These are phyloP conservation scores for Pythium apleroticum DNA, from an alignment of 352 stramenopile genomes.

Conservation along the genomic window DNA sequence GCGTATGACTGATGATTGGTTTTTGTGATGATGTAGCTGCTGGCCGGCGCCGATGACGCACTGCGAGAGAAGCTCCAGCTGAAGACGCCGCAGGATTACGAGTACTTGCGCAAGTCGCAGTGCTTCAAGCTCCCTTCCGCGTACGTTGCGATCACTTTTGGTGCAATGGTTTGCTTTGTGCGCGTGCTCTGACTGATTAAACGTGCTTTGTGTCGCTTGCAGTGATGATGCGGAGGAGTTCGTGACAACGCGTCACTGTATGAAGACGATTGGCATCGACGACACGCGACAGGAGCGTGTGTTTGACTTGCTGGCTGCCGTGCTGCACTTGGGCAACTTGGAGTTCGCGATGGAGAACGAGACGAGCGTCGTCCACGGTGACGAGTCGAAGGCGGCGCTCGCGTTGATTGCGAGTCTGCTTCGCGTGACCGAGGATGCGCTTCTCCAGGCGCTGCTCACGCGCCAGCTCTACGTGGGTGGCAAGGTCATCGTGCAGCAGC, in stretches of 20 bases:
- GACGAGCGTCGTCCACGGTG: slow-evolving; percentile 57
- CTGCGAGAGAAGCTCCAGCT: slow-evolving; percentile 68
- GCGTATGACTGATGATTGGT: background rate
- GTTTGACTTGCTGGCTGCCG: slow-evolving; percentile 84
- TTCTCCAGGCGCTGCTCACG: slow-evolving; percentile 76
- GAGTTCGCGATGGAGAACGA: slow-evolving; percentile 86
- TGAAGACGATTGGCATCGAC: slow-evolving; percentile 88
- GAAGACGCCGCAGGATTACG: slow-evolving; percentile 76
- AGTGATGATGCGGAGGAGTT: slow-evolving; percentile 86
- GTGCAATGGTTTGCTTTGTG: background rate
- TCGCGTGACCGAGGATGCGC: slow-evolving; percentile 70
- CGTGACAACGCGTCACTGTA: slow-evolving; percentile 75
- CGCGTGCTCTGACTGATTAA: slow-evolving; percentile 6
- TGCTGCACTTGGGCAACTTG: slow-evolving; percentile 88
- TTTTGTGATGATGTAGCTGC: slow-evolving; percentile 36
- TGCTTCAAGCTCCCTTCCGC: slow-evolving; percentile 79
- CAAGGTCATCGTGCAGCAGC: slow-evolving; percentile 89
- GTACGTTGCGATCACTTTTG: slow-evolving; percentile 34
- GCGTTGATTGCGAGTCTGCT: slow-evolving; percentile 72
- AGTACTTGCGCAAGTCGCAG: slow-evolving; percentile 87
- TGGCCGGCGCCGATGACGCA: slow-evolving; percentile 75
- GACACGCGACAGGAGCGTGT: slow-evolving; percentile 76
- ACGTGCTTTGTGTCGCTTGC: background rate
- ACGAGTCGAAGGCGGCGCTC: slow-evolving; percentile 45
- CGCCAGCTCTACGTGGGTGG: slow-evolving; percentile 86